phyloP scores from a whole-genome alignment of 495 filamentous ascomycete genomes.

The Penicillium herquei region DNA sequence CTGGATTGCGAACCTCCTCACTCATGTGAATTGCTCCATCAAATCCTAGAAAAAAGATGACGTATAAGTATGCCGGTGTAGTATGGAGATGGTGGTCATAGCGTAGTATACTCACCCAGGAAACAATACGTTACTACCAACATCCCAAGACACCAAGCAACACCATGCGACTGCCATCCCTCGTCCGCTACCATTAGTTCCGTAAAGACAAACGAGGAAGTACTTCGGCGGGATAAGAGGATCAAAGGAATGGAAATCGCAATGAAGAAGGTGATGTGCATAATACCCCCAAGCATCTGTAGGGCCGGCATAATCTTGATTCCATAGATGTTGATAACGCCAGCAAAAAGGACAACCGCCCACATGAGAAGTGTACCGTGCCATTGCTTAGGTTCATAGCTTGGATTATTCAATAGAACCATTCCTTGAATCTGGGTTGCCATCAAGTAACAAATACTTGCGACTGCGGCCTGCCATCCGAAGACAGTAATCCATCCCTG shows the following conservation, averaged over 20 bases:
- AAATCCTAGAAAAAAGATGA: slow-evolving; percentile 10
- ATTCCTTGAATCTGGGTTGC: slow-evolving; percentile 45
- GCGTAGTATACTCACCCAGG: slow-evolving; percentile 17
- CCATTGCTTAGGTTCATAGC: slow-evolving; percentile 40
- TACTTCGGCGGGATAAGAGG: slow-evolving; percentile 37
- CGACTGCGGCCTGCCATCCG: slow-evolving; percentile 37
- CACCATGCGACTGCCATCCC: slow-evolving; percentile 36
- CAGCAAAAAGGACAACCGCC: slow-evolving; percentile 27
- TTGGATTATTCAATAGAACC: slow-evolving; percentile 38
- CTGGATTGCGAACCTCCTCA: slow-evolving; percentile 40
- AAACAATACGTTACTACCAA: slow-evolving; percentile 30
- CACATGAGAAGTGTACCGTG: slow-evolving; percentile 49
- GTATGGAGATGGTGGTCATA: neutral
- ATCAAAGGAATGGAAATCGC: slow-evolving; percentile 42
- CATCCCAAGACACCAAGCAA: slow-evolving; percentile 42
- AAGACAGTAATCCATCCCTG: slow-evolving; percentile 38
- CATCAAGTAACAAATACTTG: slow-evolving; percentile 33
- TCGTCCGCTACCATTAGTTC: slow-evolving; percentile 26
- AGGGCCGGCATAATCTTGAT: slow-evolving; percentile 42
- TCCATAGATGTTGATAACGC: slow-evolving; percentile 40
- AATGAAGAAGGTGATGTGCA: slow-evolving; percentile 49
- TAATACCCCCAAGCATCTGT: slow-evolving; percentile 43
- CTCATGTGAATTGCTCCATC: slow-evolving; percentile 34
- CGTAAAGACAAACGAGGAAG: slow-evolving; percentile 43
- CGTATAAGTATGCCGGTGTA: neutral